A percentile compares a stretch with the other conserved stretches of the same genome.
phyloP scores from a whole-genome alignment of 257 asterid genomes.

The Nicotiana benthamiana region DNA sequence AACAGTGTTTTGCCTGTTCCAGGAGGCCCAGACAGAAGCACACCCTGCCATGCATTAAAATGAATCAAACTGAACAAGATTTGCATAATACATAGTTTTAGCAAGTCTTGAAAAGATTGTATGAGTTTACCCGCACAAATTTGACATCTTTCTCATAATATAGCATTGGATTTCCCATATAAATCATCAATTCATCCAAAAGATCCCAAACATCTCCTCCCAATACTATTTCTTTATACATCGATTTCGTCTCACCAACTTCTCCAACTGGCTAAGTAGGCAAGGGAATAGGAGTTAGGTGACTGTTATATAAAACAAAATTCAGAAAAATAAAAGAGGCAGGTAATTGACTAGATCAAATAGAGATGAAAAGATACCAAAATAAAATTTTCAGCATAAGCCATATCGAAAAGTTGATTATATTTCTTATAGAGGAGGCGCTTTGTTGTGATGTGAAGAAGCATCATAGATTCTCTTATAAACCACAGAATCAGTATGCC shows the following conservation, averaged over 20 bases:
- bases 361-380: constrained; percentile 45
- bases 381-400: constrained; percentile 85
- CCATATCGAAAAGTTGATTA: constrained; percentile 83
- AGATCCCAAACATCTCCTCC: constrained; percentile 99
- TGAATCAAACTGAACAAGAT: constrained; percentile 8
- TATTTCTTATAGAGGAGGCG: constrained; percentile 78
- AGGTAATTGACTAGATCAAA: neutral
- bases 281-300: constrained; percentile 18
- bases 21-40: constrained; percentile 97
- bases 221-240: constrained; percentile 85
- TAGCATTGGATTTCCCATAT: constrained; percentile 95
- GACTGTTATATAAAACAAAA: neutral
- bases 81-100: constrained; percentile 9
- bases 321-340: constrained; percentile 6
- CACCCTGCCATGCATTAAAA: constrained; percentile 54
- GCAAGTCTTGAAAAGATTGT: neutral
- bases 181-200: constrained; percentile 90
- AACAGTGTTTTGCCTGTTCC: constrained; percentile 98
- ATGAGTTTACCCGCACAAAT: constrained; percentile 80
- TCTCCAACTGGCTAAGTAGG: constrained; percentile 78
- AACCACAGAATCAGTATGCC: constrained; percentile 82
- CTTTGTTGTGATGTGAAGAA: constrained; percentile 67
- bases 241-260: constrained; percentile 76
- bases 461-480: constrained; percentile 79
- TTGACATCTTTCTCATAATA: constrained; percentile 80